Evolutionary conservation across 768 basidiomycete species (phyloP), one percentile per base, ranked within the genome.

Genomic region (Pleurotus sapidus): DNA sequence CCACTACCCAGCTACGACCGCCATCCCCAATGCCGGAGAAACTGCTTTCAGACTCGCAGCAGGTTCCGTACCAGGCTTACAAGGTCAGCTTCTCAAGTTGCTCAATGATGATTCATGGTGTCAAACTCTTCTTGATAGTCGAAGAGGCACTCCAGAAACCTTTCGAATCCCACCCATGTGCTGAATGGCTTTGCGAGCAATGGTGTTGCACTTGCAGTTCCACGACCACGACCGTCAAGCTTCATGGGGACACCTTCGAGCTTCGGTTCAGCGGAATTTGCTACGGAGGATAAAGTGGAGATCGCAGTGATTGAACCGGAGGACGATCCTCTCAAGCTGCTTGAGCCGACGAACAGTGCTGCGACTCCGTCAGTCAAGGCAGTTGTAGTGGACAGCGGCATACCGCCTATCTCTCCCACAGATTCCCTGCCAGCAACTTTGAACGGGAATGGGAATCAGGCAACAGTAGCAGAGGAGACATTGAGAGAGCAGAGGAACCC

Each of bases 61-160:
- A 67, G 63, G 64, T 82, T 17, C 79, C 79, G 30, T 82, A 82
- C 71, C 77, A 77, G 68, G 78, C 81, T 40, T 82, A 82, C 70
- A 76, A 73, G 69, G 81, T 80, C 42, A 51, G 51, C 25, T 20
- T 49, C 47, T 61, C 30, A 37, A 6, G 45, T 24, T n/a, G 8
- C 56, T 25, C 20, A 50, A 46, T 60, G 30, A 34, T 34, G 30
- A 34, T 34, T 34, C 8, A 46, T 60, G 30, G 46, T 11, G 24
- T 56, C 20, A 20, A 38, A 34, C 20, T 23, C 42, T 45, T 56
- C 40, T 42, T 34, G 30, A 18, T 59, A 81, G 80, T 74, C 80
- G n/a, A 82, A 79, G 65, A 69, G 78, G 43, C 77, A 78, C 64
- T 78, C 77, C 12, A 71, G 74, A 39, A 74, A 69, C 56, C 54